Percentiles rank a stretch among this genome's conserved stretches.
Conservation (phyloP, 495 filamentous ascomycete species). For the Penicillium macrosclerotiorum region DNA sequence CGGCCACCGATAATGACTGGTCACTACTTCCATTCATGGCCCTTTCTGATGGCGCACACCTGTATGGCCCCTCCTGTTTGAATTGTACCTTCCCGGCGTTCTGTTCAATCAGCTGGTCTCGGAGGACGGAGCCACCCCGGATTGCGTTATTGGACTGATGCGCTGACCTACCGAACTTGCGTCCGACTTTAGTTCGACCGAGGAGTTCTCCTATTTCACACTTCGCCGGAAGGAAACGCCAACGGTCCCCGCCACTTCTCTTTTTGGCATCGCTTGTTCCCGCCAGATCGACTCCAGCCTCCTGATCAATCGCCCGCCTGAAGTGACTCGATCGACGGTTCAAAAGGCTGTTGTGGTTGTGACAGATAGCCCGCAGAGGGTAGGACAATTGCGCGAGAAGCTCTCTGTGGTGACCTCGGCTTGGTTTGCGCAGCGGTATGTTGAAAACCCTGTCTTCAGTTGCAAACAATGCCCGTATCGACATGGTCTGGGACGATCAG, state of each 20-base stretch:
- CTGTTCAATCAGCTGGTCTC: neutral
- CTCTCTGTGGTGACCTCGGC: constrained; percentile 85
- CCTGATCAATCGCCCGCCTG: constrained; percentile 72
- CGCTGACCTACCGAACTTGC: neutral
- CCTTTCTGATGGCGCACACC: constrained; percentile 91
- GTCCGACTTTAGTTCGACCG: constrained; percentile 57
- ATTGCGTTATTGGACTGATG: neutral
- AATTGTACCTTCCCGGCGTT: neutral
- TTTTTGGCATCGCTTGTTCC: constrained; percentile 96
- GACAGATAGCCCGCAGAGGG: constrained; percentile 79
- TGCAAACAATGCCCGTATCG: neutral
- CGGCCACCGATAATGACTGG: constrained; percentile 88
- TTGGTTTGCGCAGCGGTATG: constrained; percentile 95
- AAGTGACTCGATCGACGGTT: constrained; percentile 92
- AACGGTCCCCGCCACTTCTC: constrained; percentile 65
- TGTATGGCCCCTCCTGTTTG: constrained; percentile 59
- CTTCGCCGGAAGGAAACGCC: constrained; percentile 66
- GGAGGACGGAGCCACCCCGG: neutral
- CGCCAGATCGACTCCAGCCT: constrained; percentile 80
- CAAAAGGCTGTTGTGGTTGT: constrained; percentile 99
- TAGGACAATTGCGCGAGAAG: constrained; percentile 77
- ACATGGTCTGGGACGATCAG: neutral
- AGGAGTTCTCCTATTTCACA: constrained; percentile 99
- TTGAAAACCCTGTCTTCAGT: constrained; percentile 16
- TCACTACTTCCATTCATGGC: constrained; percentile 93